These are phyloP conservation scores for Leccinum uliginosum DNA, from an alignment of 768 basidiomycete species.

Conservation along the genomic window DNA sequence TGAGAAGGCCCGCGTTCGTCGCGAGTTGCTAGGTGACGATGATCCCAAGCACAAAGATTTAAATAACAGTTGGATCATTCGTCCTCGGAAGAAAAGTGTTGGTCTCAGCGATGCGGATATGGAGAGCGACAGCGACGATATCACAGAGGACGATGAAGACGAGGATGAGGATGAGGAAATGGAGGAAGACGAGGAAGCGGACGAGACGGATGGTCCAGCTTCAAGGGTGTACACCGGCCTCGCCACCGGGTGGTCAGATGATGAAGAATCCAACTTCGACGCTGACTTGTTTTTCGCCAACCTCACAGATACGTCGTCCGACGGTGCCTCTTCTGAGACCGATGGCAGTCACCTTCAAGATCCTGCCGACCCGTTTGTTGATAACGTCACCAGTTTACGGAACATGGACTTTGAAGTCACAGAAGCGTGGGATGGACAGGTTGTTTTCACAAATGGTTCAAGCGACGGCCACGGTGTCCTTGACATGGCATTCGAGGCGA, in stretches of 20 bases:
- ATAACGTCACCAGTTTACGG: conserved; percentile 34
- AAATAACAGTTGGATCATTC: conserved; percentile 63
- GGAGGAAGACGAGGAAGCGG: conserved; percentile 41
- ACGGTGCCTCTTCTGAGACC: conserved; percentile 34
- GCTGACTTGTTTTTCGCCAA: conserved; percentile 83
- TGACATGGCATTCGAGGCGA: conserved; percentile 69
- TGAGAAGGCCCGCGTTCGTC: conserved; percentile 50
- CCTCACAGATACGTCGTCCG: conserved; percentile 53
- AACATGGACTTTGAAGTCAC: conserved; percentile 53
- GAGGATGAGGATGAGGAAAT: conserved; percentile 35
- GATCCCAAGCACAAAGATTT: conserved; percentile 36
- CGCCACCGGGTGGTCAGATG: conserved; percentile 75
- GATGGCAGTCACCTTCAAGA: conserved; percentile 46
- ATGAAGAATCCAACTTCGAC: conserved; percentile 74
- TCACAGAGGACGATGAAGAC: conserved; percentile 58
- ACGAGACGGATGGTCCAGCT: conserved; percentile 43
- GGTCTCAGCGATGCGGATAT: conserved; percentile 58
- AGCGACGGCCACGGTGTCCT: conserved; percentile 47
- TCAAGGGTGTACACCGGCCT: conserved; percentile 54
- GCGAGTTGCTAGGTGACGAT: conserved; percentile 57
- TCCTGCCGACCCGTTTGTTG: conserved; percentile 20
- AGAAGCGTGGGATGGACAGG: conserved; percentile 72
- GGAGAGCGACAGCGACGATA: conserved; percentile 56
- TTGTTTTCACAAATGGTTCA: conserved; percentile 66
- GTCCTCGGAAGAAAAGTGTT: conserved; percentile 68